Conservation (phyloP, 805 yeast species). For the Kregervanrija pseudodelftensis region DNA sequence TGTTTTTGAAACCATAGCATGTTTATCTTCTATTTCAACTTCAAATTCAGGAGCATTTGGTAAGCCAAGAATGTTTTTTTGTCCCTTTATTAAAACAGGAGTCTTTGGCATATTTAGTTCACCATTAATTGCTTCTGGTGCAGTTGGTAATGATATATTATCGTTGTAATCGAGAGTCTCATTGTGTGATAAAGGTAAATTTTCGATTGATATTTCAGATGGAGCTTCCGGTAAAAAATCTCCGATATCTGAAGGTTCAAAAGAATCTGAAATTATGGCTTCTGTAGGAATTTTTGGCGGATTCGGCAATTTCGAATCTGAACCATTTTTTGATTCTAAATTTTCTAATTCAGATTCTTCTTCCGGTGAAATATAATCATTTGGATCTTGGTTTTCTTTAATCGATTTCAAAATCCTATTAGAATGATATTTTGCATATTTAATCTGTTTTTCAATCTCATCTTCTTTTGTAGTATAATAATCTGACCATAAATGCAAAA, state of each 20-base stretch:
- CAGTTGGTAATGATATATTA: slow-evolving; percentile 7
- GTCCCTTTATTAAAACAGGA: slow-evolving; percentile 26
- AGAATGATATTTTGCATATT: slow-evolving; percentile 59
- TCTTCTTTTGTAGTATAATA: slow-evolving; percentile 13
- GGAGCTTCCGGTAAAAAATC: slow-evolving; percentile 13
- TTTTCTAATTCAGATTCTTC: slow-evolving; percentile 20
- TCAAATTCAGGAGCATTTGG: slow-evolving; percentile 20
- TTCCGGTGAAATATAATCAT: slow-evolving; percentile 40
- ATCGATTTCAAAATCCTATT: slow-evolving; percentile 46
- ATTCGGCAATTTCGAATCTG: slow-evolving; percentile 5
- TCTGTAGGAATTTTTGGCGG: slow-evolving; percentile 9
- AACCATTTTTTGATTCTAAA: neutral
- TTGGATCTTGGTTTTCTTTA: slow-evolving; percentile 48
- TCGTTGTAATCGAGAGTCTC: neutral
- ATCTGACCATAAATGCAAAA: slow-evolving; percentile 39
- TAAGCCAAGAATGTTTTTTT: slow-evolving; percentile 22
- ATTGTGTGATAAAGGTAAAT: neutral
- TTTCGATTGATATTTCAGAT: neutral
- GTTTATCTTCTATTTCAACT: neutral
- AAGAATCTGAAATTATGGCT: neutral
- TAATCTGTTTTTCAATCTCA: slow-evolving; percentile 33
- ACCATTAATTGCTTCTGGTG: slow-evolving; percentile 18
- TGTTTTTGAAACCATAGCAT: neutral
- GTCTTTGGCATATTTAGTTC: slow-evolving; percentile 22
- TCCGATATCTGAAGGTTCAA: neutral